Base-by-base conservation (phyloP, 2,329 filamentous ascomycete genomes). In the Ophiostoma sp. region DNA sequence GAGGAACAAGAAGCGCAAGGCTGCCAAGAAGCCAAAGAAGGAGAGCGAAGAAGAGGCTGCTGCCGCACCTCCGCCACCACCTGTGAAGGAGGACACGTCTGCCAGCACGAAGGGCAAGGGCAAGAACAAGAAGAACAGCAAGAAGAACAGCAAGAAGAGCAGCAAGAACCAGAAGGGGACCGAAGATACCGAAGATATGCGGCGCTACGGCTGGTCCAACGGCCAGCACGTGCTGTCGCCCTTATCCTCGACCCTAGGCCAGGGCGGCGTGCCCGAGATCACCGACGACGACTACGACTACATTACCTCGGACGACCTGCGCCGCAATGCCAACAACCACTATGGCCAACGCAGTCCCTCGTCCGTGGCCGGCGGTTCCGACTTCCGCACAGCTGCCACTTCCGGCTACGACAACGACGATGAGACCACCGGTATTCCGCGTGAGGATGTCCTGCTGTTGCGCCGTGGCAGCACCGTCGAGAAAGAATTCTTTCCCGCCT, bases 281-380 rank as follows among this genome's bases (percentile, higher is more conserved):
- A 89, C 86, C 73, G 89, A 92, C 73, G 85, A 89, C 45, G 90
- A 93, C 79, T 94, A 88, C 77, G 89, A 87, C 76, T 93, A 94
- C 80, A 93, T 93, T 75, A 92, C 90, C n/a, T 87, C 88, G 41
- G 86, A 91, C 74, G 90, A 93, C 74, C 77, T 93, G 52, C 82
- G 85, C 70, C 82, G 85, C 70, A 77, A 80, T 47, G 77, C 77
- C 40, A 77, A 75, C 70, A 27, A 14, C 73, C 70, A 76, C 74
- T 76, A 36, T 18, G 68, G 36, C 41, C 41, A 41, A n/a, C 16
- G 40, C 18, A 18, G 38, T 5, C 64, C 58, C 45, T 65, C 64
- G 41, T 70, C 55, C 49, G 69, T 64, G 36, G 68, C 65, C 44
- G 70, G 47, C 62, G 72, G 62, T 16, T 71, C 70, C 6, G 70